A percentile compares a stretch with the other conserved stretches of the same genome.
These are phyloP conservation scores for Cercospora sp. DNA, from an alignment of 2,329 filamentous ascomycete species.

Conservation along the genomic window DNA sequence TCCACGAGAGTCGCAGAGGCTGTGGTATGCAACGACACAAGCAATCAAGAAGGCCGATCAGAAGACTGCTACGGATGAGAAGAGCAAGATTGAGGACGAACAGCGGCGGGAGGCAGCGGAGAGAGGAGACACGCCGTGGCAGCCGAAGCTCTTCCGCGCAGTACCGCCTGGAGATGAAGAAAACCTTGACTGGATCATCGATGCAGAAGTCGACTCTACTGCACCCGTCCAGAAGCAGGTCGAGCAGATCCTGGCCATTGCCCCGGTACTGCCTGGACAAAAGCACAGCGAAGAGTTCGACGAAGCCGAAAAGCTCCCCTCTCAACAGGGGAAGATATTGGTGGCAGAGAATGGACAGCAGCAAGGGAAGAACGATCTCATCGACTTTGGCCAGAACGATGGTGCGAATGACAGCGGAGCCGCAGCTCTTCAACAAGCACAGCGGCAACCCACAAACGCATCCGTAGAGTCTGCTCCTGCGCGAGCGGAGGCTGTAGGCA, in stretches of 20 bases:
- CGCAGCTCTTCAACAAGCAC: slow-evolving; percentile 19
- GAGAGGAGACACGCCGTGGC: slow-evolving; percentile 81
- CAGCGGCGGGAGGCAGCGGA: slow-evolving; percentile 86
- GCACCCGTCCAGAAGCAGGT: slow-evolving; percentile 66
- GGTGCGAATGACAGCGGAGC: slow-evolving; percentile 5
- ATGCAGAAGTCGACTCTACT: slow-evolving; percentile 70
- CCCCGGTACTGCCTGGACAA: slow-evolving; percentile 81
- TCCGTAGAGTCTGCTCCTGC: slow-evolving; percentile 9
- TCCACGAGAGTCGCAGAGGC: slow-evolving; percentile 81
- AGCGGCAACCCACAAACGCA: slow-evolving; percentile 14
- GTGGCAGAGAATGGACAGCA: slow-evolving; percentile 10
- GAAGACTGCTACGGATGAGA: slow-evolving; percentile 86
- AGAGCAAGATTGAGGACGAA: slow-evolving; percentile 91
- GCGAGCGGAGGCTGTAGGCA: slow-evolving; percentile 10
- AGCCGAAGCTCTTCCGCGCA: slow-evolving; percentile 77
- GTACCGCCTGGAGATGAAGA: slow-evolving; percentile 68
- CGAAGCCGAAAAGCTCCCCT: slow-evolving; percentile 23
- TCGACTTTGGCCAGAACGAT: slow-evolving; percentile 59
- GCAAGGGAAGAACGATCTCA: slow-evolving; percentile 48
- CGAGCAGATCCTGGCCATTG: slow-evolving; percentile 82
- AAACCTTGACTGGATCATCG: slow-evolving; percentile 92
- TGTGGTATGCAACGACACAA: slow-evolving; percentile 80
- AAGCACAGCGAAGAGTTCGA: slow-evolving; percentile 14
- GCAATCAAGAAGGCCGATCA: slow-evolving; percentile 86
- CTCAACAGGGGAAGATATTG: slow-evolving; percentile 23